Evolutionary conservation across 768 basidiomycete genomes (phyloP).

Genomic region (Exsudoporus frostii): DNA sequence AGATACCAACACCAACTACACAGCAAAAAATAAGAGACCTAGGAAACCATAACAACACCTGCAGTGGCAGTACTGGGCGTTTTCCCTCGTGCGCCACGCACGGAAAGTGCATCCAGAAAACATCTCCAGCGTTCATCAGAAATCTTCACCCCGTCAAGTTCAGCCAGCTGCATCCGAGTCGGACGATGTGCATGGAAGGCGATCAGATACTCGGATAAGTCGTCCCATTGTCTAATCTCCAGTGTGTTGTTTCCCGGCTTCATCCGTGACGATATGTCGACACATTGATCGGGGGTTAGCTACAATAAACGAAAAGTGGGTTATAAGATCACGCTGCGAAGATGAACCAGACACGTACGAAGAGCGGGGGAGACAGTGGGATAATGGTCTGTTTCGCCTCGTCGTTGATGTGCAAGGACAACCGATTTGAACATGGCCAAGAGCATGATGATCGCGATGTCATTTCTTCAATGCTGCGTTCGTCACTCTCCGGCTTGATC

Average conservation of each 20-base stretch:
- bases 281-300: slow-evolving; percentile 46
- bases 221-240: slow-evolving; percentile 40
- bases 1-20: not conserved
- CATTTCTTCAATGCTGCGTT: slow-evolving; percentile 17
- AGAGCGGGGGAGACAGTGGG: slow-evolving; percentile 29
- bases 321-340: not conserved
- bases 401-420: slow-evolving; percentile 15
- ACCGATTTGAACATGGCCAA: slow-evolving; percentile 41
- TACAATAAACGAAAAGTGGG: slow-evolving; percentile 15
- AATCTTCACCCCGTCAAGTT: slow-evolving; percentile 10
- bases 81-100: not conserved
- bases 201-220: slow-evolving; percentile 44
- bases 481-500: slow-evolving; percentile 10
- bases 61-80: not conserved
- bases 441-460: slow-evolving; percentile 30
- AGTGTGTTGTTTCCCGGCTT: slow-evolving; percentile 41
- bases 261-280: slow-evolving; percentile 51
- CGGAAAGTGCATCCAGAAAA: slow-evolving; percentile 15
- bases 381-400: slow-evolving; percentile 9
- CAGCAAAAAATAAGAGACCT: not conserved
- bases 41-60: not conserved
- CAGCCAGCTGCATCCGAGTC: slow-evolving; percentile 41
- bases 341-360: slow-evolving; percentile 31
- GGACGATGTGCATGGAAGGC: slow-evolving; percentile 51
- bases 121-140: slow-evolving; percentile 22